A percentile compares a stretch with the other conserved stretches of the same genome.
Evolutionary conservation across 495 filamentous ascomycete species (phyloP).

Genomic region (Neurospora terricola): DNA sequence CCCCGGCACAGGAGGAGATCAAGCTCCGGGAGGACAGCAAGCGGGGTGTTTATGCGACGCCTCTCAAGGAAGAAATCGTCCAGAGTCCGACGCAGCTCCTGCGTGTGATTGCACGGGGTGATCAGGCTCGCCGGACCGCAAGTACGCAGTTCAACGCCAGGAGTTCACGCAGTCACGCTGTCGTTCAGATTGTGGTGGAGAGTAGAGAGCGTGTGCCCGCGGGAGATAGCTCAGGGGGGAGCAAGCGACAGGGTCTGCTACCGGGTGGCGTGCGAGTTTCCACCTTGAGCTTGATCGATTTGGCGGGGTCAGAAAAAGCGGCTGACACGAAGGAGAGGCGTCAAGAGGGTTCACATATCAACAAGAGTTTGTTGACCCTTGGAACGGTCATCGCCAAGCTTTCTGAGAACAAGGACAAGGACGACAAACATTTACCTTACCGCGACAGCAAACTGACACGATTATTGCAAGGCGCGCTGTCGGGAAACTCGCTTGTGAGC

Average conservation of each 20-base stretch:
- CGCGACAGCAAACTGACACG: constrained; percentile 94
- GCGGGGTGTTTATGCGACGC: constrained; percentile 90
- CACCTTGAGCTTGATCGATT: constrained; percentile 88
- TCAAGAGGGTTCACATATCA: constrained; percentile 95
- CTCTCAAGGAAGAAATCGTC: constrained; percentile 95
- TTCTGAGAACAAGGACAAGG: constrained; percentile 75
- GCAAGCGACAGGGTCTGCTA: constrained; percentile 63
- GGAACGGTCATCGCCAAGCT: constrained; percentile 90
- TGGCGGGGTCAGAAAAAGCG: constrained; percentile 91
- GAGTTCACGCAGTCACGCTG: constrained; percentile 93
- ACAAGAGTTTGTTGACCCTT: constrained; percentile 90
- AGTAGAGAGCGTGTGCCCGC: constrained; percentile 73
- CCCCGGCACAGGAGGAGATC: constrained; percentile 68
- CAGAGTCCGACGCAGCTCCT: constrained; percentile 94
- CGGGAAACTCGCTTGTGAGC: constrained; percentile 87
- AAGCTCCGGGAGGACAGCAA: constrained; percentile 94
- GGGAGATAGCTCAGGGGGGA: constrained; percentile 31
- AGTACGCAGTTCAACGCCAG: constrained; percentile 95
- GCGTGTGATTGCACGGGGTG: constrained; percentile 88
- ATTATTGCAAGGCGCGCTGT: constrained; percentile 83
- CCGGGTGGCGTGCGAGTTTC: constrained; percentile 93
- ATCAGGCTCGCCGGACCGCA: constrained; percentile 77
- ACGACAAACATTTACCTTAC: constrained; percentile 86
- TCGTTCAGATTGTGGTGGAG: constrained; percentile 97
- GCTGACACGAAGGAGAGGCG: constrained; percentile 91